Base-by-base conservation (phyloP, 2,329 filamentous ascomycete genomes). In the Lomentospora prolificans region DNA sequence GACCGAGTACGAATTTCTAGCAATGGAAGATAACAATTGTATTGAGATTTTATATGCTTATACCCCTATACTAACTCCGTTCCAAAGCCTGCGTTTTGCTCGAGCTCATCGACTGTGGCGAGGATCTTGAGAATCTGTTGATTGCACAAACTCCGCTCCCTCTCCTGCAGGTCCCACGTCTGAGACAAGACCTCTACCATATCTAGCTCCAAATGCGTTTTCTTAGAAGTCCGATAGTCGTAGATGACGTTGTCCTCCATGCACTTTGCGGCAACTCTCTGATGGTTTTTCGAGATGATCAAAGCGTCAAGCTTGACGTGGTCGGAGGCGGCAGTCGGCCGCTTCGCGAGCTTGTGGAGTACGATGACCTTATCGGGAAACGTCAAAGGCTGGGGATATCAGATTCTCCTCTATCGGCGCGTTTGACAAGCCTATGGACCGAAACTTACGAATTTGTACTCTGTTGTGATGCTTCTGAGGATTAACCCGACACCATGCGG, bases 281-380 rank as follows among this genome's bases (percentile, higher is more conserved):
- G 83, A 63, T 89, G 83, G 39, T 75, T 73, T 67, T 95, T 88
- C 1, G 89, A 95, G 14, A 95, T 66, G 52, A 96, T 75, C n/a
- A 82, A 66, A 52, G 76, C 79, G 61, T 84, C 77, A 56, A 84
- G 66, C 55, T 80, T 67, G 59, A 92, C 79, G 19, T 79, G 77
- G 17, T 71, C 64, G 0, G 70, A 69, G 2, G 60, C 60, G 19
- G 64, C 58, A 17, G 63, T 58, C 2, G 83, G 85, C 57, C 75
- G 69, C 24, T 70, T 67, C 2, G 77, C 71, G 10, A 96, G 78
- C 66, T 86, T 91, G 71, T 96, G 90, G 63, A 92, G 86, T 19
- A 94, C 89, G 0, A 87, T 90, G 59, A 95, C 82, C 51, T 80
- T 79, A 68, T 96, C 90, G 0, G 90, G 90, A 68, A 82, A 95